Percentiles rank a stretch among this genome's conserved stretches.
Conservation (phyloP, 768 basidiomycete species). For the Leccinellum rugosiceps region DNA sequence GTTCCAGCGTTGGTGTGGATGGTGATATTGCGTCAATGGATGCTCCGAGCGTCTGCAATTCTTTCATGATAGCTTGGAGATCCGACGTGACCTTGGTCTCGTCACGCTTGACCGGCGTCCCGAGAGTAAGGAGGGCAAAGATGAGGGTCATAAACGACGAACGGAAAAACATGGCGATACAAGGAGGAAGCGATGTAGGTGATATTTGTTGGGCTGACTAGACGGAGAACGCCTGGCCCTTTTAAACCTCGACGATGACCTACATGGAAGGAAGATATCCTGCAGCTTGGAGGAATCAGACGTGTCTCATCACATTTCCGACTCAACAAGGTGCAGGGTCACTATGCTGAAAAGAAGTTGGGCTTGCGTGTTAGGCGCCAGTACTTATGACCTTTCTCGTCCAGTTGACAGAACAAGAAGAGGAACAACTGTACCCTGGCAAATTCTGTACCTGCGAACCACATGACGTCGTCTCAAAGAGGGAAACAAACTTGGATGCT, state of each 20-base stretch:
- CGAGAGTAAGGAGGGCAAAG: conserved; percentile 11
- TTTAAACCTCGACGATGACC: conserved; percentile 3
- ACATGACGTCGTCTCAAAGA: neutral
- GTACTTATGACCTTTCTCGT: neutral
- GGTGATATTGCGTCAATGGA: neutral
- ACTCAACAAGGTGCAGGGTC: neutral
- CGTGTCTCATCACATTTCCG: neutral
- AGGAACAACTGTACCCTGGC: neutral
- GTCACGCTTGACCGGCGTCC: conserved; percentile 9
- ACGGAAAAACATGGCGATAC: conserved; percentile 8
- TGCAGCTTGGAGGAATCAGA: neutral
- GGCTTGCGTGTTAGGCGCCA: neutral
- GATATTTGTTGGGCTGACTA: neutral
- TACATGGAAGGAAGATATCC: neutral
- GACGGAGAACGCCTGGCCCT: neutral
- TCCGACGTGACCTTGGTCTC: neutral
- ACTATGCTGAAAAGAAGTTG: neutral
- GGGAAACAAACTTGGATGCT: neutral
- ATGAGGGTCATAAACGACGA: conserved; percentile 8
- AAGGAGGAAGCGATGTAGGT: neutral
- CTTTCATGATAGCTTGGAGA: fast-evolving
- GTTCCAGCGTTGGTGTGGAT: fast-evolving
- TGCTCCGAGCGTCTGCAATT: too few relatives aligned
- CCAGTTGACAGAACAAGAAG: neutral
- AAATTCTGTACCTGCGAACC: neutral